Evolutionary conservation across 2,329 filamentous ascomycete genomes (phyloP), one percentile per base, ranked within the genome.

Genomic region (Fusarium sp.): DNA sequence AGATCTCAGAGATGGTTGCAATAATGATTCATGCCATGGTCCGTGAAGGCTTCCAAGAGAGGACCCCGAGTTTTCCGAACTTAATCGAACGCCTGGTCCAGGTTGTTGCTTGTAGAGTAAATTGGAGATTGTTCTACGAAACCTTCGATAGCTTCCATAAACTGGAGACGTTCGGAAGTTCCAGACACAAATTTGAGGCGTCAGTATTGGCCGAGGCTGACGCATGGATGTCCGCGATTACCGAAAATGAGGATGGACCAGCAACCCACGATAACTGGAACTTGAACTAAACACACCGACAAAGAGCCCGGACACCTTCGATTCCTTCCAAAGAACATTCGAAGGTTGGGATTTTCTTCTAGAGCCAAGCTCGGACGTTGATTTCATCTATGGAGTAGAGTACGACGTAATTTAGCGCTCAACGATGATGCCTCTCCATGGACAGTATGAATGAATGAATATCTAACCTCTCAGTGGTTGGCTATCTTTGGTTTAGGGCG

Each of bases 301-400:
- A 68, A 59, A 24, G 55, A 40, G 30, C 51, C 45, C 66, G 66
- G 60, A 43, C 52, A 43, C 56, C 32, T 59, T 11, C 34, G 34
- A 11, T 11, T 27, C 27, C 27, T 27, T 27, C 27, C 27, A 27
- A 27, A 27, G 27, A 27, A 45, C 43, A 57, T 60, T 25, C 29
- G 57, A 71, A 64, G 45, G 50, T 25, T 46, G 51, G 68, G 54
- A 47, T 47, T 30, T 59, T 27, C 45, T 71, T 71, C 68, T 71
- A 71, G 68, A 71, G 65, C 65, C 45, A 71, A 65, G 69, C 68
- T 70, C 66, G 62, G 66, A 68, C 66, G 57, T 46, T 63, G 46
- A 27, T 53, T 44, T 42, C 24, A 32, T 40, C 38, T 25, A 62
- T 60, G 45, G 38, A 63, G 55, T 24, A 25, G 30, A 42, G 40